phyloP scores from a whole-genome alignment of 805 yeast genomes.

The Lipomyces chichibuensis region DNA sequence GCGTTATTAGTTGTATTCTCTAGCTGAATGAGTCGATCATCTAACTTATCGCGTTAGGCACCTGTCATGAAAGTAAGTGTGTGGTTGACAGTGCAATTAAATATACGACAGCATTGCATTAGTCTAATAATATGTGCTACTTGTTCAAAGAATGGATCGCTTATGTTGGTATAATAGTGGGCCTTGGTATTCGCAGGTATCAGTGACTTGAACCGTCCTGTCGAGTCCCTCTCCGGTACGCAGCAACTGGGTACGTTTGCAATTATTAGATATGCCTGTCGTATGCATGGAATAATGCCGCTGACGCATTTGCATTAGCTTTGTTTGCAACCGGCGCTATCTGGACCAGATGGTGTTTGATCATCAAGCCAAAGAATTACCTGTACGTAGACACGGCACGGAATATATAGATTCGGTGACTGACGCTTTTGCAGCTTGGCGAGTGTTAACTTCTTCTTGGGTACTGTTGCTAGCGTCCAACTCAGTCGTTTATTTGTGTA shows the following conservation, averaged over 20 bases:
- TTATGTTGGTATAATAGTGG: constrained; percentile 57
- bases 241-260: constrained; percentile 57
- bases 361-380: constrained; percentile 83
- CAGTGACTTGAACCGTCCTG: constrained; percentile 85
- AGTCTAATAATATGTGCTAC: too few relatives aligned
- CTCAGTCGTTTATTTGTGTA: constrained; percentile 59
- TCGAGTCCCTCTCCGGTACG: constrained; percentile 85
- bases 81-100: background rate
- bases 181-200: constrained; percentile 88
- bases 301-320: constrained; percentile 48
- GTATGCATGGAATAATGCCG: constrained; percentile 5
- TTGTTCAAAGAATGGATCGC: background rate
- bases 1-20: background rate
- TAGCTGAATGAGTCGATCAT: background rate
- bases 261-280: background rate
- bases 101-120: background rate
- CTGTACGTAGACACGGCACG: constrained; percentile 43
- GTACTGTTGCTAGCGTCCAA: constrained; percentile 86
- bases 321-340: constrained; percentile 87
- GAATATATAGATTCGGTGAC: background rate
- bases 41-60: constrained; percentile 46
- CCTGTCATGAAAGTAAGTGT: constrained; percentile 56
- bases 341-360: constrained; percentile 98
- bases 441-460: constrained; percentile 90
- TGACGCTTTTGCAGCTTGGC: constrained; percentile 56